These are phyloP conservation scores for Fonsecaea pedrosoi DNA, from an alignment of 2,329 filamentous ascomycete species.

Conservation along the genomic window DNA sequence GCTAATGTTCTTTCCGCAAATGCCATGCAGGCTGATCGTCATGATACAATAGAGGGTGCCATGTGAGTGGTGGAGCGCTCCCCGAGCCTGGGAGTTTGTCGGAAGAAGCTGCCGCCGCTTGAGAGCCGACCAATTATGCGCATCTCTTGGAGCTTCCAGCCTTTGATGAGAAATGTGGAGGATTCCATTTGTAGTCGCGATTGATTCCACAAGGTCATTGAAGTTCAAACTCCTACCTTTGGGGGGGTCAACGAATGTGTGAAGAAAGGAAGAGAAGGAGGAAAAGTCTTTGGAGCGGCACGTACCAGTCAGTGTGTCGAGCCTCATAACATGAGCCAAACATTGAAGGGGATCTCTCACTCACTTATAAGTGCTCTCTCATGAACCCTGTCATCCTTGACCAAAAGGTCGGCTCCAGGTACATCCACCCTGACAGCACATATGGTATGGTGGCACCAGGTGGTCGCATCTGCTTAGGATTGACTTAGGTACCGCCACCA, in stretches of 20 bases:
- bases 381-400: too few relatives aligned
- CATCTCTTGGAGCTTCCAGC: too few relatives aligned
- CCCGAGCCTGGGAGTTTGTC: neutral
- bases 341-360: too few relatives aligned
- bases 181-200: neutral
- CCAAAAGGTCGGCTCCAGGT: too few relatives aligned
- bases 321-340: neutral
- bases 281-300: neutral
- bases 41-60: constrained; percentile 13
- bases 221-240: neutral
- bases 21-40: constrained; percentile 19
- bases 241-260: neutral
- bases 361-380: too few relatives aligned
- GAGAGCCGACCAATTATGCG: neutral
- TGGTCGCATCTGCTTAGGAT: too few relatives aligned
- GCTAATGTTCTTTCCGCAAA: neutral
- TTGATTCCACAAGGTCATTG: neutral
- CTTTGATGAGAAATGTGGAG: neutral
- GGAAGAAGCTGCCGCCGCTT: constrained; percentile 3
- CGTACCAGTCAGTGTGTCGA: neutral
- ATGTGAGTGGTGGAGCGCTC: constrained; percentile 1
- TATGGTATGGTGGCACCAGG: too few relatives aligned
- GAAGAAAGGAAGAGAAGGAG: neutral
- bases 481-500: too few relatives aligned
- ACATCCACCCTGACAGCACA: too few relatives aligned